phyloP scores from a whole-genome alignment of 2,329 filamentous ascomycete genomes.

The Ceratocystiopsis minuta region DNA sequence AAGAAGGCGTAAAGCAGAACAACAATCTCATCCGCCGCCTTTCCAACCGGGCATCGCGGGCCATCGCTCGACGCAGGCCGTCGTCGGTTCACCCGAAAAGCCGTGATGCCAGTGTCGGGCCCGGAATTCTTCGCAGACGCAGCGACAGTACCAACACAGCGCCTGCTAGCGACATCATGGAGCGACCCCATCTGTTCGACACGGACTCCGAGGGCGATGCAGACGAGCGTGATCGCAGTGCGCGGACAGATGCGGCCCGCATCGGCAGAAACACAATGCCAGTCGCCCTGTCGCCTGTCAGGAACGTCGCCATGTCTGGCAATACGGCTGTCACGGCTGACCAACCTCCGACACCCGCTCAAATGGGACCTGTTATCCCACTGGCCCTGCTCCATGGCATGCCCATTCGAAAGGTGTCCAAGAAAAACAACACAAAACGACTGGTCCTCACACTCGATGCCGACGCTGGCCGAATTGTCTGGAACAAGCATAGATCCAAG shows the following conservation, averaged over 20 bases:
- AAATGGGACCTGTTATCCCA: constrained; percentile 57
- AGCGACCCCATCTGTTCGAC: constrained; percentile 14
- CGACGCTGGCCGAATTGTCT: constrained; percentile 70
- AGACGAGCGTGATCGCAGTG: constrained; percentile 30
- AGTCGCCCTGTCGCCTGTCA: too few relatives aligned
- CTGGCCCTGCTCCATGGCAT: constrained; percentile 63
- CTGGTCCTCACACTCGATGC: constrained; percentile 59
- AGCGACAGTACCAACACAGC: constrained; percentile 74
- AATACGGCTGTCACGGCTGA: too few relatives aligned
- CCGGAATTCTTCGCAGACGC: constrained; percentile 63
- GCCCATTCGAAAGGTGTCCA: constrained; percentile 64
- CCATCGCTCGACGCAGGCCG: constrained; percentile 49
- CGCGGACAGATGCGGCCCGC: constrained; percentile 19
- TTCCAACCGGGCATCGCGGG: constrained; percentile 61
- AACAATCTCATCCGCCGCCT: constrained; percentile 58
- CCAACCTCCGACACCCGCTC: constrained; percentile 4
- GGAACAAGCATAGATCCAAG: constrained; percentile 67
- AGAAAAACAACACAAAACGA: constrained; percentile 64
- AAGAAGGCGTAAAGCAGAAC: constrained; percentile 26
- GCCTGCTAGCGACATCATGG: constrained; percentile 22
- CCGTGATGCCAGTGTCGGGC: constrained; percentile 76
- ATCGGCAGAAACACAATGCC: too few relatives aligned
- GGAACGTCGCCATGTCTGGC: too few relatives aligned
- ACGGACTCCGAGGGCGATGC: constrained; percentile 42
- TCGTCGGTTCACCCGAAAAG: constrained; percentile 62